Base-by-base conservation (phyloP, 2,329 filamentous ascomycete genomes). In the Colletotrichum musae region DNA sequence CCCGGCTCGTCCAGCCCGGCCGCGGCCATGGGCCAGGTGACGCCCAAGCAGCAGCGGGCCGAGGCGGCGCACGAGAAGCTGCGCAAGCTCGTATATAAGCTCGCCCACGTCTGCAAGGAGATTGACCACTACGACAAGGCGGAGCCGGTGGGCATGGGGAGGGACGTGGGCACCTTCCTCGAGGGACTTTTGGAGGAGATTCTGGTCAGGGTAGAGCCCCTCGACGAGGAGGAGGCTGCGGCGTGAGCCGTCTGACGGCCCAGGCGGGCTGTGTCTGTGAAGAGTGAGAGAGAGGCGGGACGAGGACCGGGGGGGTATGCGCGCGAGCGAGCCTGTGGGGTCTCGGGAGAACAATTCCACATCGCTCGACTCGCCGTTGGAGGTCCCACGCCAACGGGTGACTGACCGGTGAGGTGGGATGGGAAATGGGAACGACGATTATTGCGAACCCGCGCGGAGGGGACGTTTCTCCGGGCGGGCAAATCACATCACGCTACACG, bases 181-280 rank as follows among this genome's bases (percentile, higher is more conserved):
- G 96, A 99, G 79, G 95, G 95, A 0, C 89, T 98, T 71, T 83
- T 99, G 41, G 96, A 99, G 79, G 96, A 99, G 84, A 92, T 99
- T 26, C 83, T 99, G 24, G 94, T 98, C 43, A 85, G 96, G 64
- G 94, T 98, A 15, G 95, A 98, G 82, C 93, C 95, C 4, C 86
- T 94, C 70, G 93, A 96, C 75, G 93, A 94, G 73, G 88, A 89
- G n/a, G 88, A 90, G 51, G 36, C 67, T 67, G 67, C 56, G 62
- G 67, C 62, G 57, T 70, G 57, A 67, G 47, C 56, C 67, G 62
- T 70, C 62, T 61, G 66, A 69, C 47, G 51, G 56, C 36, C 56
- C 18, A 60, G 62, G 45, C 63, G 43, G 32, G 51, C 21, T 47
- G 51, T 67, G 57, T 67, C 36, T 43, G 67, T 9, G 7, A 32